Percentiles rank a stretch among this genome's conserved stretches.
phyloP scores from a whole-genome alignment of 2,329 filamentous ascomycete species.

The Trichoderma citrinoviride region DNA sequence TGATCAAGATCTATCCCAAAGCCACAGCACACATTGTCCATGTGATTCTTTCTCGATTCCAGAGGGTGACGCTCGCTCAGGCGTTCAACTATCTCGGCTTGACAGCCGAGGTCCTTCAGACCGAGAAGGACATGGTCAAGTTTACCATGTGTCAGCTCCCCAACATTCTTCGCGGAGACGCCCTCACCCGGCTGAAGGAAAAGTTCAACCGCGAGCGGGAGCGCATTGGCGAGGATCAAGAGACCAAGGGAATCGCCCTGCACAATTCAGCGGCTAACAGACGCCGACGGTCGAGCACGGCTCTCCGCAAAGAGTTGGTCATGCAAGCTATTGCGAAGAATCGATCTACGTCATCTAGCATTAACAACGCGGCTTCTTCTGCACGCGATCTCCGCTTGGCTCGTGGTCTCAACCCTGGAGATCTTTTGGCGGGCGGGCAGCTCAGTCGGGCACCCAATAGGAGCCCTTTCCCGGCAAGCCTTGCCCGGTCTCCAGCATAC shows the following conservation, averaged over 20 bases:
- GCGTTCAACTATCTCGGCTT: constrained; percentile 92
- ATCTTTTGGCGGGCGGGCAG: constrained; percentile 77
- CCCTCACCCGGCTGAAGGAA: constrained; percentile 80
- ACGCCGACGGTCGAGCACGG: constrained; percentile 69
- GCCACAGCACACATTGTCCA: constrained; percentile 97
- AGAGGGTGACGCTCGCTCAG: constrained; percentile 90
- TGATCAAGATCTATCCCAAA: constrained; percentile 93
- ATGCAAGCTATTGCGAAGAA: constrained; percentile 62
- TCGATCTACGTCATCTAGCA: constrained; percentile 45
- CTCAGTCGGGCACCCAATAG: constrained; percentile 52
- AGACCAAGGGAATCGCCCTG: constrained; percentile 84
- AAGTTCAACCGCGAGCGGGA: constrained; percentile 88
- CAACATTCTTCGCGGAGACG: constrained; percentile 81
- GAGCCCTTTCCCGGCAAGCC: constrained; percentile 24
- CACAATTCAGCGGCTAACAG: constrained; percentile 72
- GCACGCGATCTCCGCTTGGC: constrained; percentile 43
- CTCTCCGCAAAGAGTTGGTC: constrained; percentile 74
- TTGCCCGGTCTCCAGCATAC: constrained; percentile 18
- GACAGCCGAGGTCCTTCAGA: constrained; percentile 86
- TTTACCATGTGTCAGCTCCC: constrained; percentile 90
- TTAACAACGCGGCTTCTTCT: constrained; percentile 41
- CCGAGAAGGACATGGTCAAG: constrained; percentile 89
- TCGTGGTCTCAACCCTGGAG: constrained; percentile 65
- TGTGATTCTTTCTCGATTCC: constrained; percentile 90
- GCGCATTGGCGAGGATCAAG: constrained; percentile 74